Evolutionary conservation across 2,329 filamentous ascomycete species (phyloP).

Genomic region (Conoideocrella luteorostrata): DNA sequence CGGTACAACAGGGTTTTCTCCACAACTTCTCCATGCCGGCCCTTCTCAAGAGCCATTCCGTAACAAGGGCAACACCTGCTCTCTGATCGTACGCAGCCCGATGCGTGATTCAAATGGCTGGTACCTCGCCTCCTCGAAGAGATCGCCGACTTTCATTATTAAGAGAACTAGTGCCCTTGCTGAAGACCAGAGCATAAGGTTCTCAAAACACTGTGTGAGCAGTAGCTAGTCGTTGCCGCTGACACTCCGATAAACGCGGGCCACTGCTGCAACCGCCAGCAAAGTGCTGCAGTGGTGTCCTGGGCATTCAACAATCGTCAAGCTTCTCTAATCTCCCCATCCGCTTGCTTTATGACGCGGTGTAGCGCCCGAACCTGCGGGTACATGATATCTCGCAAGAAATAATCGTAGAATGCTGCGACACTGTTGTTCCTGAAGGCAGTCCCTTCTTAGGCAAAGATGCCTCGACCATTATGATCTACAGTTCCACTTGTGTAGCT

Average conservation of each 20-base stretch:
- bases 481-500: constrained; percentile 33
- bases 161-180: constrained; percentile 75
- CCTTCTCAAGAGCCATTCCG: constrained; percentile 44
- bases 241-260: constrained; percentile 69
- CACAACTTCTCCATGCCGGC: constrained; percentile 48
- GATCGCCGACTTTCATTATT: constrained; percentile 63
- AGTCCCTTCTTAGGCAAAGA: constrained; percentile 33
- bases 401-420: constrained; percentile 51
- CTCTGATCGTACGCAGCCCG: constrained; percentile 50
- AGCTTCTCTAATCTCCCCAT: constrained; percentile 58
- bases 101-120: constrained; percentile 53
- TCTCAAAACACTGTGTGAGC: constrained; percentile 67
- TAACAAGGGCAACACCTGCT: constrained; percentile 52
- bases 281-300: constrained; percentile 56
- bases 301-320: constrained; percentile 65
- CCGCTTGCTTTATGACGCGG: constrained; percentile 48
- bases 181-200: constrained; percentile 68
- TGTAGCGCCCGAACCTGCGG: constrained; percentile 44
- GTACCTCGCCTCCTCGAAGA: constrained; percentile 57
- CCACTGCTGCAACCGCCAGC: constrained; percentile 64
- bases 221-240: constrained; percentile 72
- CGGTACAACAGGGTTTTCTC: constrained; percentile 46
- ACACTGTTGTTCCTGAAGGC: constrained; percentile 47
- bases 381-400: constrained; percentile 54
- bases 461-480: constrained; percentile 39